Evolutionary conservation across 2,329 filamentous ascomycete species (phyloP).

Genomic region (Xylariaceae sp.): DNA sequence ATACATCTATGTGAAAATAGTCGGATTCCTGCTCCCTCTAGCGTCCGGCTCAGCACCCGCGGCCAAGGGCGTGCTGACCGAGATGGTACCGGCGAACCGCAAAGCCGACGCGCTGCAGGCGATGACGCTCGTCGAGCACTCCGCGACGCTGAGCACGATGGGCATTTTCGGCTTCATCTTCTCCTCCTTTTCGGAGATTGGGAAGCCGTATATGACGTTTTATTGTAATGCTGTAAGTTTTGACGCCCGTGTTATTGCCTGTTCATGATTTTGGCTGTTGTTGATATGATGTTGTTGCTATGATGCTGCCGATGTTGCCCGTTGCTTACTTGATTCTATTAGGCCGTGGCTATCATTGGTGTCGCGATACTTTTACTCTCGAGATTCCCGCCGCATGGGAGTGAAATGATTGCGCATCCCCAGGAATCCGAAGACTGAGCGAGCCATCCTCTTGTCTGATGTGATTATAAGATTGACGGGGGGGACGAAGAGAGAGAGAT

Average conservation of each 20-base stretch:
- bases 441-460: not conserved
- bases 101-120: conserved; percentile 24
- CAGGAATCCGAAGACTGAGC: conserved; percentile 1
- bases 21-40: conserved; percentile 24
- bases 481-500: too few species aligned
- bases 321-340: not conserved
- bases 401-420: conserved; percentile 16
- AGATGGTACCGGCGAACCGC: conserved; percentile 23
- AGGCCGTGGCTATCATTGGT: conserved; percentile 23
- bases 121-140: conserved; percentile 24
- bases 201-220: conserved; percentile 25
- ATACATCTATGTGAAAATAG: conserved; percentile 6
- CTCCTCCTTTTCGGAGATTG: conserved; percentile 21
- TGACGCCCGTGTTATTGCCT: too few species aligned
- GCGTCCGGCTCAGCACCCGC: conserved; percentile 25
- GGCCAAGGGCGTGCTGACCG: conserved; percentile 24
- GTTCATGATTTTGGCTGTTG: too few species aligned
- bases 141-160: conserved; percentile 21
- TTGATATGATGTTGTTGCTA: too few species aligned
- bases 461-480: not conserved
- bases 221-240: conserved; percentile 25
- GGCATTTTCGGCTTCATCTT: conserved; percentile 26
- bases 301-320: not conserved
- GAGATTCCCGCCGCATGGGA: conserved; percentile 21
- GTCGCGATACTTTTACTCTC: conserved; percentile 22